Evolutionary conservation across 2,329 filamentous ascomycete genomes (phyloP).

Genomic region (Cladosporium sp.): DNA sequence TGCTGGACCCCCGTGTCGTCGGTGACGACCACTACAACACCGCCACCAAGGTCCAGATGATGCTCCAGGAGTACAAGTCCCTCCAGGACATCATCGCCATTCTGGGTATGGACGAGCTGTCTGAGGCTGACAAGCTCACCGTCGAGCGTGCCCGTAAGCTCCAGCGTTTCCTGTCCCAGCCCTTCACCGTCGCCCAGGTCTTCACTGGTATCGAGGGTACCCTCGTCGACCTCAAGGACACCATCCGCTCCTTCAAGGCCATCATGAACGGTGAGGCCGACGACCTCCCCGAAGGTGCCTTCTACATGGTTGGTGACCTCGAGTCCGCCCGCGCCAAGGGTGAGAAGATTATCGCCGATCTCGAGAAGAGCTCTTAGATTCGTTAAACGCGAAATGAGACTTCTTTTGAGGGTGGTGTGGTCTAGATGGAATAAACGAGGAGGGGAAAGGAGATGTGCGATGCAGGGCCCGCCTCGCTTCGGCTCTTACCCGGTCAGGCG

Average conservation of each 20-base stretch:
- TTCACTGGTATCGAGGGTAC: slow-evolving; percentile 94
- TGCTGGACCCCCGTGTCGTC: slow-evolving; percentile 97
- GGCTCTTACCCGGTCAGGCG: slow-evolving; percentile 1
- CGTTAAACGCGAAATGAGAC: not conserved
- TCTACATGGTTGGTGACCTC: slow-evolving; percentile 99
- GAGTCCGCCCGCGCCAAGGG: slow-evolving; percentile 90
- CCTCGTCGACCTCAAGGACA: slow-evolving; percentile 98
- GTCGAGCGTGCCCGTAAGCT: slow-evolving; percentile 99
- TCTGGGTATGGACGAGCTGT: slow-evolving; percentile 99
- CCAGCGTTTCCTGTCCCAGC: slow-evolving; percentile 99
- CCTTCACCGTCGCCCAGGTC: slow-evolving; percentile 84
- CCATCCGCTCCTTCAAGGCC: slow-evolving; percentile 93
- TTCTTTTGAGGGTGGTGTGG: slow-evolving; percentile 4
- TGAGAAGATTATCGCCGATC: slow-evolving; percentile 98
- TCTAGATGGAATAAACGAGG: not conserved
- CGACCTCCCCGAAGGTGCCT: slow-evolving; percentile 83
- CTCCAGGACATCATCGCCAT: slow-evolving; percentile 99
- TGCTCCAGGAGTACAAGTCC: slow-evolving; percentile 99
- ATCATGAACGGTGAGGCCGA: slow-evolving; percentile 95
- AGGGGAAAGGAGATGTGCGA: not conserved
- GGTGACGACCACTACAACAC: slow-evolving; percentile 96
- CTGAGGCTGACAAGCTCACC: slow-evolving; percentile 97
- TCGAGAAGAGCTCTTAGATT: slow-evolving; percentile 49
- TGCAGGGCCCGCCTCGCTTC: slow-evolving; percentile 6
- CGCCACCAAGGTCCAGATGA: slow-evolving; percentile 94